Percentiles rank a stretch among this genome's conserved stretches.
Evolutionary conservation across 176 grass and related monocot genomes (phyloP).

Genomic region (Thinopyrum elongatum): DNA sequence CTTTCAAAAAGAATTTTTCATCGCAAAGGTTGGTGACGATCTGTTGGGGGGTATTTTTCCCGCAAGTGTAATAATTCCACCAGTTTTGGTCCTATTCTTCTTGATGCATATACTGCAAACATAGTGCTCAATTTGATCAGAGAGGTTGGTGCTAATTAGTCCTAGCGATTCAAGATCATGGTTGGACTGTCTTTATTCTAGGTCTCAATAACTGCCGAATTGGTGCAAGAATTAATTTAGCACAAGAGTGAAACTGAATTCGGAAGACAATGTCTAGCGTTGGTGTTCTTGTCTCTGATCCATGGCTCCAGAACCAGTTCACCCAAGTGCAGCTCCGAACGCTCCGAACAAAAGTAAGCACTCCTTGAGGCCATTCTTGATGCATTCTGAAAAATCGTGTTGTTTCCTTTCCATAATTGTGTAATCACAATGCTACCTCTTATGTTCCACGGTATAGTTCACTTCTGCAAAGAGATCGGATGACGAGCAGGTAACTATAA

Average conservation of each 20-base stretch:
- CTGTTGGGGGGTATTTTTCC: background rate
- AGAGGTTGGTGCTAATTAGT: background rate
- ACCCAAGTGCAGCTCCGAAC: constrained; percentile 95
- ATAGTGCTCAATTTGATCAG: background rate
- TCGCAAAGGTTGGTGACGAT: constrained; percentile 9
- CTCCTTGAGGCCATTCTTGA: background rate
- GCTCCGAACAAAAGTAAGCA: constrained; percentile 76
- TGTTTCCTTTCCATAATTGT: background rate
- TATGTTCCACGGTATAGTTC: constrained; percentile 38
- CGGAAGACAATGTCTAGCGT: constrained; percentile 59
- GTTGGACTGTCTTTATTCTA: background rate
- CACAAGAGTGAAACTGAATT: background rate
- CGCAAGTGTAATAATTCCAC: background rate
- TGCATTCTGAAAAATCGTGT: background rate
- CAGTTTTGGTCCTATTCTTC: background rate
- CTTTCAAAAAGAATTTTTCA: background rate
- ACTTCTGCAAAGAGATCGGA: constrained; percentile 37
- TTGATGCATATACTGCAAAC: background rate
- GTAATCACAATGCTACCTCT: background rate
- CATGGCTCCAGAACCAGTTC: constrained; percentile 88
- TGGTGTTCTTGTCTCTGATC: constrained; percentile 90
- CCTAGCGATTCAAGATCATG: background rate
- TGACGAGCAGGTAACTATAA: constrained; percentile 53
- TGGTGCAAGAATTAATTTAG: background rate
- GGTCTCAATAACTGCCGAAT: background rate